phyloP scores from a whole-genome alignment of 2,329 filamentous ascomycete genomes.

The Helicocarpus griseus region DNA sequence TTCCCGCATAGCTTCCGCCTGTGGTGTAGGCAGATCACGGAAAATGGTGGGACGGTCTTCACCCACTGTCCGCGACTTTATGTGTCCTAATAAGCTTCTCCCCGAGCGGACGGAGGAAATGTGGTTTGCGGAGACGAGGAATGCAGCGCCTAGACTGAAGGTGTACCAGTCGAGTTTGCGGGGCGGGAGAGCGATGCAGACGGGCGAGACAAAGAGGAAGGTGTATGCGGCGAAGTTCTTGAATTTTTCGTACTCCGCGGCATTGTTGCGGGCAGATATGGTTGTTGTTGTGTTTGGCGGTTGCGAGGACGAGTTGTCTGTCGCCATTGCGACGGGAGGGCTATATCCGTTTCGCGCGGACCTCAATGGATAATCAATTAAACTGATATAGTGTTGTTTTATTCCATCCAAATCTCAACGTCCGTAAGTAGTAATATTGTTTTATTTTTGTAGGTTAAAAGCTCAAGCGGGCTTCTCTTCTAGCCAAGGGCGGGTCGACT shows the following conservation, averaged over 20 bases:
- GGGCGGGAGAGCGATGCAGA: constrained; percentile 48
- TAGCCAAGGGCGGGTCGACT: too few species aligned
- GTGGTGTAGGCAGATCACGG: constrained; percentile 13
- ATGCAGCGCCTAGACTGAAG: constrained; percentile 41
- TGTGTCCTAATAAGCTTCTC: constrained; percentile 25
- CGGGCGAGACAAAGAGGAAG: constrained; percentile 43
- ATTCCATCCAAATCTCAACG: too few species aligned
- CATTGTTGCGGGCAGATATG: constrained; percentile 14
- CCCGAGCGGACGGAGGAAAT: constrained; percentile 34
- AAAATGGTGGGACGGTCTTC: constrained; percentile 6
- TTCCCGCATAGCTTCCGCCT: constrained; percentile 13
- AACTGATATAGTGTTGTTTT: too few species aligned
- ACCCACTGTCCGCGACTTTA: constrained; percentile 9
- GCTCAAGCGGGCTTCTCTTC: too few species aligned
- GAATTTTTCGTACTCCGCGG: constrained; percentile 31
- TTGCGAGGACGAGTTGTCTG: neutral
- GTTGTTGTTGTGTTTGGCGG: constrained; percentile 5
- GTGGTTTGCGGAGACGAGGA: constrained; percentile 42
- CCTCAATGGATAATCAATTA: too few species aligned
- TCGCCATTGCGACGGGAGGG: neutral
- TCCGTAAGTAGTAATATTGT: too few species aligned
- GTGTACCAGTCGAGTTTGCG: constrained; percentile 55
- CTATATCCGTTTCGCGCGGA: too few species aligned
- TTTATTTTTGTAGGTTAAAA: too few species aligned
- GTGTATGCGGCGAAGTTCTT: constrained; percentile 31